Percentiles rank a stretch among this genome's conserved stretches.
These are phyloP conservation scores for Jatropha multifida DNA, from an alignment of 441 rosid genomes.

Conservation along the genomic window DNA sequence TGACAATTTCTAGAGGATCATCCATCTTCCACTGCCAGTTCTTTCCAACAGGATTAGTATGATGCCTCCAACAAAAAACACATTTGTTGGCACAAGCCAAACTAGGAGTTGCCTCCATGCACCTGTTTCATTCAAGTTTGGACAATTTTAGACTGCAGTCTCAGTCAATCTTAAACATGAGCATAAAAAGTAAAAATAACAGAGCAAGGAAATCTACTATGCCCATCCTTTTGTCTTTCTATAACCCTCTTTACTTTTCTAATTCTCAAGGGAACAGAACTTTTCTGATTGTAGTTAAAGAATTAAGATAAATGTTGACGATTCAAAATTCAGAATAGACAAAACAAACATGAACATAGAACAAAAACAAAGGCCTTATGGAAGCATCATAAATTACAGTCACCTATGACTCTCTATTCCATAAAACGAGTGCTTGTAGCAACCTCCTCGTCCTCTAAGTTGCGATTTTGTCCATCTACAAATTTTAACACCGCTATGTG, in stretches of 20 bases:
- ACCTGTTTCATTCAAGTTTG: conserved; percentile 43
- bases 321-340: background rate
- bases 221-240: background rate
- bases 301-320: background rate
- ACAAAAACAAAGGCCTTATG: conserved; percentile 1
- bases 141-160: background rate
- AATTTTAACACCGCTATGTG: conserved; percentile 94
- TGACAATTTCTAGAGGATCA: conserved; percentile 79
- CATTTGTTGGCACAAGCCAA: conserved; percentile 98
- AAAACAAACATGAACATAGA: background rate
- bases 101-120: conserved; percentile 98
- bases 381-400: conserved; percentile 14
- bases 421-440: conserved; percentile 97
- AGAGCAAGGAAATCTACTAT: background rate
- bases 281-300: background rate
- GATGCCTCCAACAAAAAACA: conserved; percentile 99
- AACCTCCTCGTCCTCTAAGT: conserved; percentile 98
- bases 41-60: conserved; percentile 96
- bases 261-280: background rate
- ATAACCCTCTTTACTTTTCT: background rate
- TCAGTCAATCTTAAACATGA: background rate
- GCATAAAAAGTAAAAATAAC: background rate
- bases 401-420: conserved; percentile 99
- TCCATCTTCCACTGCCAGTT: conserved; percentile 99
- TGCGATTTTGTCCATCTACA: conserved; percentile 99